Evolutionary conservation across 208 protist genomes (phyloP).

Genomic region (Acanthamoeba triangularis): DNA sequence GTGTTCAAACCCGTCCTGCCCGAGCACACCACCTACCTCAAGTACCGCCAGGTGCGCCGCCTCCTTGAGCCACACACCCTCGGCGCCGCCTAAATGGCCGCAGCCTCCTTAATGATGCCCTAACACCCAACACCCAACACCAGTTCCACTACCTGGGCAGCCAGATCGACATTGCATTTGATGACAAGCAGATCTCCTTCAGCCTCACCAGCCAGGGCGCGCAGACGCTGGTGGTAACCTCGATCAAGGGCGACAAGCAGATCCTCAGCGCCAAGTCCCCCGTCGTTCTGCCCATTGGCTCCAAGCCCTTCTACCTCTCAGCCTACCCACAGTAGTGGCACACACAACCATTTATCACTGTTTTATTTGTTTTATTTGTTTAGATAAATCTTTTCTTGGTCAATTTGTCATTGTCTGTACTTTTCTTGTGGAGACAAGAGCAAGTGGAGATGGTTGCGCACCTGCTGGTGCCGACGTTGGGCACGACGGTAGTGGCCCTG

Average conservation of each 20-base stretch:
- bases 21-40: conserved; percentile 28
- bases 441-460: neutral
- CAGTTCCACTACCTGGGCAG: conserved; percentile 41
- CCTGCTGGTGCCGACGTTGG: neutral
- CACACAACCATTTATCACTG: neutral
- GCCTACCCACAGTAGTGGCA: neutral
- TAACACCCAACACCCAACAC: neutral
- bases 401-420: too few species aligned
- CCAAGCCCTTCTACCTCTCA: neutral
- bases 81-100: too few species aligned
- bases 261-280: neutral
- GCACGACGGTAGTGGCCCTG: neutral
- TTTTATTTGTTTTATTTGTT: neutral
- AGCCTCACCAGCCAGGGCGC: neutral
- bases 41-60: neutral
- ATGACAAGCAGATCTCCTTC: neutral
- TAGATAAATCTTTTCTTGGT: neutral
- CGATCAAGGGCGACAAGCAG: neutral
- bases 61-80: neutral
- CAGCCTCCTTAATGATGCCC: too few species aligned
- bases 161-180: conserved; percentile 16
- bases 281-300: neutral
- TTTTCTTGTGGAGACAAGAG: too few species aligned
- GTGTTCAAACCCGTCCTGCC: neutral
- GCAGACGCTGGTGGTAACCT: neutral